phyloP scores from a whole-genome alignment of 495 filamentous ascomycete genomes.

The Evansstolkia leycettana region DNA sequence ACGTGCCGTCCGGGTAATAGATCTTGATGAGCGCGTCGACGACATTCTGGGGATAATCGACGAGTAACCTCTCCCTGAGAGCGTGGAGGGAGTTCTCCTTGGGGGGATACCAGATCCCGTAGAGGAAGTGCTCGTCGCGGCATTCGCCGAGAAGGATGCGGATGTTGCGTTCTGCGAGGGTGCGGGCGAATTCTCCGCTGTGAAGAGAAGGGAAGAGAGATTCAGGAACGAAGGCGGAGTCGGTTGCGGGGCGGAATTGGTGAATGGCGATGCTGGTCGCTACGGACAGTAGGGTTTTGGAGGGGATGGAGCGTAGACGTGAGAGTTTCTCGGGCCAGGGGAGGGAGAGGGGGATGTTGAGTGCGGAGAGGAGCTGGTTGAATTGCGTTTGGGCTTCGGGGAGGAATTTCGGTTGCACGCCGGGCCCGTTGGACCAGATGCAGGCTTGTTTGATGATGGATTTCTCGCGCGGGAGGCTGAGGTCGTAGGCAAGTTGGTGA shows the following conservation, averaged over 20 bases:
- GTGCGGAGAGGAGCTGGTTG: slow-evolving; percentile 35
- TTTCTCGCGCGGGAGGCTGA: slow-evolving; percentile 27
- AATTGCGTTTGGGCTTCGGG: slow-evolving; percentile 39
- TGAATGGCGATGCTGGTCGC: slow-evolving; percentile 25
- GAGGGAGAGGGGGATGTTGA: slow-evolving; percentile 32
- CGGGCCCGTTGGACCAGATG: slow-evolving; percentile 45
- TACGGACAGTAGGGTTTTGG: slow-evolving; percentile 26
- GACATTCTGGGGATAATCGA: slow-evolving; percentile 36
- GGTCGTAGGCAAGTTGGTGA: slow-evolving; percentile 44
- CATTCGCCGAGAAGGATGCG: slow-evolving; percentile 44
- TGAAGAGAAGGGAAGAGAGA: slow-evolving; percentile 35
- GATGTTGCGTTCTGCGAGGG: slow-evolving; percentile 29
- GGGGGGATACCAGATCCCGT: slow-evolving; percentile 31
- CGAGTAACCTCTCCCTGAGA: slow-evolving; percentile 33
- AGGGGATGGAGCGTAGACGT: slow-evolving; percentile 27
- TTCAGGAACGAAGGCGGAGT: slow-evolving; percentile 32
- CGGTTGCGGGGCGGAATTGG: slow-evolving; percentile 43
- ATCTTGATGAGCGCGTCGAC: slow-evolving; percentile 28
- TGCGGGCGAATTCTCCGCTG: slow-evolving; percentile 31
- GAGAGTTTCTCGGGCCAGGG: slow-evolving; percentile 29
- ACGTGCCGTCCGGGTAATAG: slow-evolving; percentile 27
- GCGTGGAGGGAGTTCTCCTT: slow-evolving; percentile 21
- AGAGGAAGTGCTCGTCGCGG: slow-evolving; percentile 40
- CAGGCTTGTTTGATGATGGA: slow-evolving; percentile 34
- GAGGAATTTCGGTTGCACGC: slow-evolving; percentile 38